Evolutionary conservation across 805 yeast genomes (phyloP), one percentile per base, ranked within the genome.

Genomic region (Kodamaea kakaduensis): DNA sequence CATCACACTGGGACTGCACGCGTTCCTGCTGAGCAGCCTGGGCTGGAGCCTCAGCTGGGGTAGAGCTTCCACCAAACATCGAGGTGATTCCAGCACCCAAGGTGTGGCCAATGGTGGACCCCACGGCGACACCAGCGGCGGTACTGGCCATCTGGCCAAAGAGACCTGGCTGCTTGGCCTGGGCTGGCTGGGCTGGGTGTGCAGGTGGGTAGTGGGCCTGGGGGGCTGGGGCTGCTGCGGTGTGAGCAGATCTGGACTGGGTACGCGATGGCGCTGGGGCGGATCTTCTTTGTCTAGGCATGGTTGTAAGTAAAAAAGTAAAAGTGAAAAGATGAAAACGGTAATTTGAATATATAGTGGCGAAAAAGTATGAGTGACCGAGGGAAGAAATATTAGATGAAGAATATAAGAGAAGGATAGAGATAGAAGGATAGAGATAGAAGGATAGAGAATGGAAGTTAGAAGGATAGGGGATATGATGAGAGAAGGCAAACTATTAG

Each of bases 91-190:
- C 97, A 44, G 95, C 95, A 67, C 97, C 97, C 40, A 90, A 49
- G 25, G 97, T 87, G 73, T 93, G 98, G 44, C 98, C 98, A 37
- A 90, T 81, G 43, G 97, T 82, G 34, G 96, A 86, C 53, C 98
- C 98, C 38, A 93, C 97, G 36, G 97, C 98, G 29, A 93, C 98
- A 80, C 98, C 98, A 32, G 97, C 98, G 37, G 98, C 98, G 32
- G 98, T 93, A 31, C 95, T 73, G 25, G 97, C 97, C 98, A 93
- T 93, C 68, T 93, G 95, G 41, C 90, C 84, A 54, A 90, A 89
- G 58, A 90, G 52, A 52, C 97, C 97, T 31, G 97, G 97, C 44
- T 69, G 74, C 42, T 71, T 72, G 42, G 76, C 77, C 23, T 23
- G 31, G 3, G 25, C 36, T 31, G 81, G 71, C 36, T 47, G 51